phyloP scores from a whole-genome alignment of 805 yeast genomes.

The Teunomyces funiuensis region DNA sequence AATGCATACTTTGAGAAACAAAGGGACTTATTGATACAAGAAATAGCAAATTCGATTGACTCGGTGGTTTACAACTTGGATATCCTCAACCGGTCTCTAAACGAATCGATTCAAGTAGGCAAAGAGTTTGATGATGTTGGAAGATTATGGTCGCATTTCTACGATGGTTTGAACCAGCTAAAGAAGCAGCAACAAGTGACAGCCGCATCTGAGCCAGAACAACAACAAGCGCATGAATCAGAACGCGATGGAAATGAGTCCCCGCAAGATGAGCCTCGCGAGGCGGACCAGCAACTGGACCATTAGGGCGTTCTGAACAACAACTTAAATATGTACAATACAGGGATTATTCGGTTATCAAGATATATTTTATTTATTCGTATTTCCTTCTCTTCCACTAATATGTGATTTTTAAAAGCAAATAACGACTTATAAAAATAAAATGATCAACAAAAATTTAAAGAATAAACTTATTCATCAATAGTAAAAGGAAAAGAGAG shows the following conservation, averaged over 20 bases:
- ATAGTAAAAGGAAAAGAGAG: slow-evolving; percentile 4
- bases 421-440: slow-evolving; percentile 4
- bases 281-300: neutral
- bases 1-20: slow-evolving; percentile 50
- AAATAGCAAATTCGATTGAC: slow-evolving; percentile 58
- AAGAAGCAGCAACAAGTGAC: slow-evolving; percentile 3
- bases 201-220: neutral
- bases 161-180: slow-evolving; percentile 36
- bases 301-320: too few relatives aligned
- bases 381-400: slow-evolving; percentile 4
- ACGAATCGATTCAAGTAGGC: slow-evolving; percentile 69
- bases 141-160: slow-evolving; percentile 67
- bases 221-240: neutral
- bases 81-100: slow-evolving; percentile 64
- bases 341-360: neutral
- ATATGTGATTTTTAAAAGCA: slow-evolving; percentile 2
- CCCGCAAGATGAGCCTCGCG: neutral
- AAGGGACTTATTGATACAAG: slow-evolving; percentile 56
- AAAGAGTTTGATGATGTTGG: slow-evolving; percentile 73
- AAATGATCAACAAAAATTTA: slow-evolving; percentile 5
- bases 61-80: slow-evolving; percentile 64
- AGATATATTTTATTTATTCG: neutral
- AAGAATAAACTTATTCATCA: slow-evolving; percentile 4
- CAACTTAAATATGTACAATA: neutral
- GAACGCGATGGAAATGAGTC: neutral